Evolutionary conservation across 1,284 basidiomycete genomes (phyloP), one percentile per base, ranked within the genome.

Genomic region (Malassezia restricta): DNA sequence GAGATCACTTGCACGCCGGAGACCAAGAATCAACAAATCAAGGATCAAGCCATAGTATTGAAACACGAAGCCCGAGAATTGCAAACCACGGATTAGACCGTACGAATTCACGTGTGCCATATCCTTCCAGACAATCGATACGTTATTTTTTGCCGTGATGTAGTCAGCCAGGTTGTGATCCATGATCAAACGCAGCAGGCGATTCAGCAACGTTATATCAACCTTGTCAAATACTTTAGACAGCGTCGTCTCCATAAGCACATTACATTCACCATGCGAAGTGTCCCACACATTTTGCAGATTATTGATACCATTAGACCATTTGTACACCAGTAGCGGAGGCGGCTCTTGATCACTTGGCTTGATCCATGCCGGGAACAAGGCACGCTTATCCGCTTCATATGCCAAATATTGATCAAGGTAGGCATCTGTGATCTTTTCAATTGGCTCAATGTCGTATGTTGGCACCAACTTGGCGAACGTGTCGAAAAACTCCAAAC

Each of bases 291-390:
- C 61, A 28, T 65, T 59, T 35, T 69, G 55, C 5, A 68, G 59
- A 33, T 73, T 73, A 63, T 73, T 73, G 58, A 73, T 65, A 27
- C 66, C 71, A 49, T 71, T 72, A 55, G 64, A 70, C 71, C 71
- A 73, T 56, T 73, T 73, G 65, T 72, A 73, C 40, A 73, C 71
- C 9, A 73, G 61, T 57, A 73, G 46, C 11, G 71, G 71, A 43
- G 68, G 64, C 8, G 71, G 71, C 54, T 73, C 71, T 39, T 64
- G 63, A 48, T 73, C 71, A 54, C 64, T 64, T 3, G 71, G 71
- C 58, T 73, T 73, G 63, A 73, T 69, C 71, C 71, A 73, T 2
- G 71, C 66, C 6, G 71, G 71, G 65, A 73, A 73, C 15, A 73
- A 61, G 48, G 68, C 65, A n/a, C 71, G 67, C 58, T 69, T 70